These are phyloP conservation scores for Pythium biforme DNA, from an alignment of 352 stramenopile species.

Conservation along the genomic window DNA sequence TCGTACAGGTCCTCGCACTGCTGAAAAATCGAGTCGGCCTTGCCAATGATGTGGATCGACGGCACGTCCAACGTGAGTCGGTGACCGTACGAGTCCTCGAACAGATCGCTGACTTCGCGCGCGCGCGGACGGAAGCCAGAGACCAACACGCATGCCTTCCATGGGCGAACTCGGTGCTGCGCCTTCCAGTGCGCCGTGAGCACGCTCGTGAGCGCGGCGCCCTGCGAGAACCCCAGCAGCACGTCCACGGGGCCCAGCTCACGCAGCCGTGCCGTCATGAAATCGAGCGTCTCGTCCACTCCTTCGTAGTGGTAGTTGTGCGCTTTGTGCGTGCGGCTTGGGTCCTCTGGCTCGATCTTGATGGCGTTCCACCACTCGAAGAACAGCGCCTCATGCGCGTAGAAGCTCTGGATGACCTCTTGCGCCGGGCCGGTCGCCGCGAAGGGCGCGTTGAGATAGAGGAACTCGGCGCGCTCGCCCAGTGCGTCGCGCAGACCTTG, in stretches of 20 bases:
- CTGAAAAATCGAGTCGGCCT: constrained; percentile 39
- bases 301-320: constrained; percentile 55
- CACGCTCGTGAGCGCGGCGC: constrained; percentile 50
- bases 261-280: constrained; percentile 46
- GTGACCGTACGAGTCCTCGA: constrained; percentile 40
- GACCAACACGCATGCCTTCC: constrained; percentile 64
- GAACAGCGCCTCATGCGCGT: constrained; percentile 52
- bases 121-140: constrained; percentile 56
- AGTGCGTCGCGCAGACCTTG: constrained; percentile 55
- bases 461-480: constrained; percentile 49
- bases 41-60: constrained; percentile 70
- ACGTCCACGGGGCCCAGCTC: constrained; percentile 54
- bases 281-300: constrained; percentile 62
- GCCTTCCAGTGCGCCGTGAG: constrained; percentile 62
- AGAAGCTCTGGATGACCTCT: constrained; percentile 61
- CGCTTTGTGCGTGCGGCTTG: constrained; percentile 15
- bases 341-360: constrained; percentile 28
- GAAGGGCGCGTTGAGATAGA: constrained; percentile 71
- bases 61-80: constrained; percentile 43
- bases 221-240: constrained; percentile 75
- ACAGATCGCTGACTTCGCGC: constrained; percentile 45
- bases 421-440: constrained; percentile 49
- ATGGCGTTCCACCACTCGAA: constrained; percentile 82
- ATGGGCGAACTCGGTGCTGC: constrained; percentile 41
- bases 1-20: constrained; percentile 52